Evolutionary conservation across 2,329 filamentous ascomycete genomes (phyloP), one percentile per base, ranked within the genome.

Genomic region (Teratosphaeria destructans): DNA sequence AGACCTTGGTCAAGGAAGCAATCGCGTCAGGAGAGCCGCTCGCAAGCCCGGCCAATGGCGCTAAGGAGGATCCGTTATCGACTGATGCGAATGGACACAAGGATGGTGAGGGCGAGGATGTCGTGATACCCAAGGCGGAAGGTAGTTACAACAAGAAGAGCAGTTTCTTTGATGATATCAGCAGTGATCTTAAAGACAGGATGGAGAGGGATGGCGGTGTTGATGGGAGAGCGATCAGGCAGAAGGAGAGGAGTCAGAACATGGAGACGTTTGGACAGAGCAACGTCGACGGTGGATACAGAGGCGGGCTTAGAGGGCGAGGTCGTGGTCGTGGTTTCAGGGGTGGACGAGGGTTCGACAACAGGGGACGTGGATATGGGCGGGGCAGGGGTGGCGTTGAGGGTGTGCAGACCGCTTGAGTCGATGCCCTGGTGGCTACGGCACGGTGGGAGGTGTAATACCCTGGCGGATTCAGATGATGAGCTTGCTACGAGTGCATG

Each of bases 141-240:
- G 72, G 75, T 34, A 82, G 84, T 0, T 99, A 99, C 77, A 93
- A 96, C 78, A 96, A 91, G 76, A 82, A 86, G 5, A 85, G 79
- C 3, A 96, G 90, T 1, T 99, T 99, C 80, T 99, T 99, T 71
- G 94, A 99, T 76, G 96, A 99, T 74, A 96, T 99, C 64, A 95
- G 90, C 0, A 95, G 90, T 65, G 94, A 99, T 72, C 83, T 89
- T 63, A 95, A 89, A 74, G 94, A 99, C 65, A 85, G 94, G 52
- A 85, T 89, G 57, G 63, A 70, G 56, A 80, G 74, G 35, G 72
- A 79, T 52, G 82, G 81, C 4, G 82, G 84, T 63, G 43, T 85
- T n/a, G 87, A 88, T 60, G 91, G 90, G 35, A 85, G 89, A 55
- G 90, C 95, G 73, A 95, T 94, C 85, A 86, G 94, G 58, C 87